Conservation (phyloP, 495 filamentous ascomycete species). For the Penicillium salamii region DNA sequence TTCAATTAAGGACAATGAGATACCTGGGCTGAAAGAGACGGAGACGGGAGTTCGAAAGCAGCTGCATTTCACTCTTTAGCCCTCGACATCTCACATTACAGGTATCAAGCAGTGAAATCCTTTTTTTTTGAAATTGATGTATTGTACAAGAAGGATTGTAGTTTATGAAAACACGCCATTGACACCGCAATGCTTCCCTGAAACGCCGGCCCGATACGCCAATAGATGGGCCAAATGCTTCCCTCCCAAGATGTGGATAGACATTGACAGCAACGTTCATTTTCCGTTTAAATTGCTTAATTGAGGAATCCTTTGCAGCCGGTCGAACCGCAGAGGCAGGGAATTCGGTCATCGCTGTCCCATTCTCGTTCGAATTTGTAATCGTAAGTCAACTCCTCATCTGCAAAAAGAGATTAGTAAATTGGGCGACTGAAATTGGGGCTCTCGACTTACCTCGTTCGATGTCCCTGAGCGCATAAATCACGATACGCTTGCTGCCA, state of each 20-base stretch:
- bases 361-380: slow-evolving; percentile 99
- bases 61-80: neutral
- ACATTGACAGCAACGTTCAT: neutral
- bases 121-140: slow-evolving; percentile 20
- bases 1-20: neutral
- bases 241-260: neutral
- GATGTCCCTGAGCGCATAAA: slow-evolving; percentile 95
- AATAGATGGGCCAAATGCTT: slow-evolving; percentile 5
- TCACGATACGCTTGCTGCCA: slow-evolving; percentile 98
- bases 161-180: slow-evolving; percentile 22
- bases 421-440: no score
- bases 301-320: slow-evolving; percentile 99
- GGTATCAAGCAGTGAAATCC: slow-evolving; percentile 5
- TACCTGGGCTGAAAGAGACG: neutral
- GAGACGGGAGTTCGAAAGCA: no score
- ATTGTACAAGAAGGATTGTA: slow-evolving; percentile 28
- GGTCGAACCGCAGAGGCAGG: slow-evolving; percentile 91
- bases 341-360: slow-evolving; percentile 90
- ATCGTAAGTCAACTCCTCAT: slow-evolving; percentile 98
- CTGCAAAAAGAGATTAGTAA: slow-evolving; percentile 57
- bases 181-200: slow-evolving; percentile 15
- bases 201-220: slow-evolving; percentile 20
- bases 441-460: slow-evolving; percentile 81
- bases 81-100: neutral
- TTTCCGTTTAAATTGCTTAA: no score